Base-by-base conservation (phyloP, 257 asterid species). In the Scutellaria barbata region DNA sequence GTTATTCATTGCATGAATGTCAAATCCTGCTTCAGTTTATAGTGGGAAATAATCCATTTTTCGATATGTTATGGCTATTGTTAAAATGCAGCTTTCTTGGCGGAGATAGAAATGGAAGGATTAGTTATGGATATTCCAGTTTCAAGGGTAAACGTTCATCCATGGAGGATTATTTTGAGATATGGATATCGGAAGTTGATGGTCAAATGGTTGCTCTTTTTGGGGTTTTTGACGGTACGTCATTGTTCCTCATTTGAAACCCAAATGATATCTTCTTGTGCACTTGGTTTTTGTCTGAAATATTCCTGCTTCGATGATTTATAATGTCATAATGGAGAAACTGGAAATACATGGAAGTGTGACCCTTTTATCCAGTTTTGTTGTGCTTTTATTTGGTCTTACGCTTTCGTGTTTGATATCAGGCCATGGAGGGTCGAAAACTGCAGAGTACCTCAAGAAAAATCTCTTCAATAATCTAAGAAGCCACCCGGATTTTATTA, bases 401-500 rank as follows among this genome's bases (percentile, higher is more conserved):
- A 35, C 46, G 63, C 12, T 64, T 61, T 35, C 60, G 5, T 46
- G 51, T 63, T 74, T 53, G 63, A 46, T 67, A 60, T 67, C 72
- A 90, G 96, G 97, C 50, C 97, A 88, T 72, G 97, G 97, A 68
- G 97, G 97, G 43, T 82, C 84, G 35, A 81, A 87, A 81, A 86
- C 96, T 53, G 95, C 96, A 18, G 90, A 86, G 60, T 89, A 89
- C 81, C 87, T 89, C 25, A 87, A 87, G 87, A 83, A 83, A 61
- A 84, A 89, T 73, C 96, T 89, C 73, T 89, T 89, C 74, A 80
- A 81, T 68, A 88, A 86, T 81, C 79, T 90, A 60, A 81, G 80
- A 54, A 74, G 87, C 81, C 97, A 90, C 73, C 97, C 97, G 1
- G 73, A 85, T 71, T 85, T 90, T 69, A 76, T 85, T 75, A 83